phyloP scores from a whole-genome alignment of 257 asterid species.

The Salvia miltiorrhiza region DNA sequence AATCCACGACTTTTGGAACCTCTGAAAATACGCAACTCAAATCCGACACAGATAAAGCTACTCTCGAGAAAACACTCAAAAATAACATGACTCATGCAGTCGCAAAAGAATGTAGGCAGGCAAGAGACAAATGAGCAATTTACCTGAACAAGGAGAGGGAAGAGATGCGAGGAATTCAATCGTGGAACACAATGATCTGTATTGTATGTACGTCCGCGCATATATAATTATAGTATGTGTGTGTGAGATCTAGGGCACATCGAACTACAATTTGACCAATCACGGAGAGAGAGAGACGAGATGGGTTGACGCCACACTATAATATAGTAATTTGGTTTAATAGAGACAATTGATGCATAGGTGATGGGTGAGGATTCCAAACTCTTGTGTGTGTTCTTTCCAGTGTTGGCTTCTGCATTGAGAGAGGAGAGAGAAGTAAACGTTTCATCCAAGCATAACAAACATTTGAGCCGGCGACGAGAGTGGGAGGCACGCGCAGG shows the following conservation, averaged over 20 bases:
- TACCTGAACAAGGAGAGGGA: slow-evolving; percentile 30
- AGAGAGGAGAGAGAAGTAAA: slow-evolving; percentile 12
- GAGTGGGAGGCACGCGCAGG: slow-evolving; percentile 15
- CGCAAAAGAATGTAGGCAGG: neutral
- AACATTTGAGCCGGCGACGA: slow-evolving; percentile 30
- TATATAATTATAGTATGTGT: slow-evolving; percentile 15
- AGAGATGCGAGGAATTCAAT: slow-evolving; percentile 30
- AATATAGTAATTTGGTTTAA: neutral
- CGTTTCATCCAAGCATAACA: slow-evolving; percentile 30
- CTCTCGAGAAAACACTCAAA: neutral
- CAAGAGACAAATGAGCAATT: neutral
- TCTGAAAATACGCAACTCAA: neutral
- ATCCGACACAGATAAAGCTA: neutral
- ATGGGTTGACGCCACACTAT: neutral
- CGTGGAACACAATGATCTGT: slow-evolving; percentile 18
- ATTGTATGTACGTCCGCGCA: slow-evolving; percentile 8
- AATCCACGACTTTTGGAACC: slow-evolving; percentile 13
- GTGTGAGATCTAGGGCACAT: slow-evolving; percentile 36
- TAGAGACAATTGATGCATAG: neutral
- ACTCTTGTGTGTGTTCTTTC: slow-evolving; percentile 3
- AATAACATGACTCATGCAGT: slow-evolving; percentile 1
- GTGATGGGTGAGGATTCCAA: neutral
- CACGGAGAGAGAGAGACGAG: slow-evolving; percentile 12
- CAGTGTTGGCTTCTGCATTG: neutral
- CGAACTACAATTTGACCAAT: slow-evolving; percentile 21